Conservation (phyloP, 2,329 filamentous ascomycete species). For the Claviceps fusiformis region DNA sequence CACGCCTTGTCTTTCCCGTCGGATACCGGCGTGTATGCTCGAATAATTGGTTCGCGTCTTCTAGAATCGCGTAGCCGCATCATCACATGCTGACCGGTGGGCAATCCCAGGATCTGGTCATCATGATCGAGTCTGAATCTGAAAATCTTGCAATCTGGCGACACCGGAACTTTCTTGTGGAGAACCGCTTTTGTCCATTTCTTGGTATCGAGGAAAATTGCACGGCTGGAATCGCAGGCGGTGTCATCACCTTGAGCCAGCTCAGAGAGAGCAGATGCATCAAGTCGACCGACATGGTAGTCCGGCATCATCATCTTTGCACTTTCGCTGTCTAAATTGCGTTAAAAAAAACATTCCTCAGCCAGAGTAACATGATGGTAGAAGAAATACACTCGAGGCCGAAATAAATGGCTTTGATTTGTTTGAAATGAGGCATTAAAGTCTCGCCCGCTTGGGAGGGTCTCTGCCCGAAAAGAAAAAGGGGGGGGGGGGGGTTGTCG, state of each 20-base stretch:
- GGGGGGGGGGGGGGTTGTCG: neutral
- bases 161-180: slow-evolving; percentile 53
- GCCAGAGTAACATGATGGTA: neutral
- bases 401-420: neutral
- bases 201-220: slow-evolving; percentile 57
- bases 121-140: slow-evolving; percentile 63
- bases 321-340: slow-evolving; percentile 65
- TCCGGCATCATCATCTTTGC: slow-evolving; percentile 79
- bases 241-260: slow-evolving; percentile 33
- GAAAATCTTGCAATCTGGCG: slow-evolving; percentile 69
- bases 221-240: slow-evolving; percentile 27
- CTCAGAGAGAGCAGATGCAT: slow-evolving; percentile 38
- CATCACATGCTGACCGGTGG: slow-evolving; percentile 78
- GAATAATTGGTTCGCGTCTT: slow-evolving; percentile 59
- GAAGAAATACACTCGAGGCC: neutral
- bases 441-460: neutral
- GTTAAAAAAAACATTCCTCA: neutral
- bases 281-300: slow-evolving; percentile 73
- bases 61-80: slow-evolving; percentile 63
- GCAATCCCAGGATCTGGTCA: slow-evolving; percentile 58
- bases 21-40: slow-evolving; percentile 78
- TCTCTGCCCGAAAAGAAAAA: neutral
- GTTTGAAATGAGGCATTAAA: neutral
- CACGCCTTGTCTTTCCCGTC: slow-evolving; percentile 44
- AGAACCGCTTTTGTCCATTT: slow-evolving; percentile 63